Evolutionary conservation across 2,329 filamentous ascomycete genomes (phyloP).

Genomic region (Paracamarosporium sp.): DNA sequence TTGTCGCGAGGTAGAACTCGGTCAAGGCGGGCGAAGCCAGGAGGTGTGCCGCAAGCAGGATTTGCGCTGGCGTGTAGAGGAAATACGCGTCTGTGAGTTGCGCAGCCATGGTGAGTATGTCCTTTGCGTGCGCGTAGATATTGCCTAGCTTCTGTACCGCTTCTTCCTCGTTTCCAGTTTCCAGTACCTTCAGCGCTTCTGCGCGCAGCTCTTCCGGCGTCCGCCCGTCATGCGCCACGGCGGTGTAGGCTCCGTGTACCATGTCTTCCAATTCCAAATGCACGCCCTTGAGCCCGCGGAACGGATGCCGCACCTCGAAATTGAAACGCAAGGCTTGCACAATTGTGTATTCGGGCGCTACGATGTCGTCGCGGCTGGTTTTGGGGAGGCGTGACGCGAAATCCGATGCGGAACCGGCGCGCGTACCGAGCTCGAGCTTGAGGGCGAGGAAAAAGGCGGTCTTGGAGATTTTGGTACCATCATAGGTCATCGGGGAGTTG

Average conservation of each 20-base stretch:
- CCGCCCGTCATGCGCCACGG: slow-evolving; percentile 22
- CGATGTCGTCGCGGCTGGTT: slow-evolving; percentile 78
- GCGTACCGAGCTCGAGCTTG: slow-evolving; percentile 84
- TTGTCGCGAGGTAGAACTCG: slow-evolving; percentile 54
- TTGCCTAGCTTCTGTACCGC: slow-evolving; percentile 56
- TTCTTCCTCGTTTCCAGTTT: slow-evolving; percentile 30
- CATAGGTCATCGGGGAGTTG: slow-evolving; percentile 96
- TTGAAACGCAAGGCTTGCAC: slow-evolving; percentile 93
- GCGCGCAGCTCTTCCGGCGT: slow-evolving; percentile 31
- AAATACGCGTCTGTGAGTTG: slow-evolving; percentile 96
- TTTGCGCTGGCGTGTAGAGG: slow-evolving; percentile 91
- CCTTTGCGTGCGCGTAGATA: slow-evolving; percentile 75
- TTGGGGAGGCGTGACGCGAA: slow-evolving; percentile 61
- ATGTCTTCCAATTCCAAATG: slow-evolving; percentile 80
- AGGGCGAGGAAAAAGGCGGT: slow-evolving; percentile 91
- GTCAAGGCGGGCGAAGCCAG: slow-evolving; percentile 73
- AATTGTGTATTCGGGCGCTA: slow-evolving; percentile 90
- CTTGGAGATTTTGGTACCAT: slow-evolving; percentile 85
- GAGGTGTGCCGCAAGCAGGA: slow-evolving; percentile 82
- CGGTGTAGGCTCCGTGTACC: slow-evolving; percentile 64
- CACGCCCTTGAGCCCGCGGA: slow-evolving; percentile 83
- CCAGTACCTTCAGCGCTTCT: slow-evolving; percentile 30
- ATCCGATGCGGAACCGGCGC: slow-evolving; percentile 50
- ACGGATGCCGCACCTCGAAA: slow-evolving; percentile 91
- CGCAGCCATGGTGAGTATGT: slow-evolving; percentile 66